Percentiles rank a stretch among this genome's conserved stretches.
These are phyloP conservation scores for Apiotrichum veenhuisii DNA, from an alignment of 1,284 basidiomycete genomes.

Conservation along the genomic window DNA sequence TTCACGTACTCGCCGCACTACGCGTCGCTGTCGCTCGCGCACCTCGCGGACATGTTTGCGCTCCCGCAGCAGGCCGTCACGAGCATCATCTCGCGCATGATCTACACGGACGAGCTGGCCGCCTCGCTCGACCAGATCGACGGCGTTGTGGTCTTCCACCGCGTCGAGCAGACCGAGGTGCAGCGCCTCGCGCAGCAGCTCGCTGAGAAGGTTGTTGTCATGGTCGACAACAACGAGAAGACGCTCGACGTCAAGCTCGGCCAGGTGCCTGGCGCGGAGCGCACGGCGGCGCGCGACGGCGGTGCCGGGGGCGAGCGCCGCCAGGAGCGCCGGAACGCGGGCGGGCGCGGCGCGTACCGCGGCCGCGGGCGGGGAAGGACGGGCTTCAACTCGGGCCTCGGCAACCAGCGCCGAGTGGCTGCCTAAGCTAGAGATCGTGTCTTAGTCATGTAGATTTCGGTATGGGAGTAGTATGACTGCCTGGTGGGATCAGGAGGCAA, in stretches of 20 bases:
- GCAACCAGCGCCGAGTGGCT: constrained; percentile 25
- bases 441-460: constrained; percentile 1
- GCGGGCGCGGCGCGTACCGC: constrained; percentile 29
- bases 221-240: constrained; percentile 98
- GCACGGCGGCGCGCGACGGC: constrained; percentile 53
- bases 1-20: constrained; percentile 98
- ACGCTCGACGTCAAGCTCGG: constrained; percentile 84
- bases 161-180: constrained; percentile 79
- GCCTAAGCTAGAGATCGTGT: constrained; percentile 17
- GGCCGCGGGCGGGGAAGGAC: constrained; percentile 38
- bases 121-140: constrained; percentile 89
- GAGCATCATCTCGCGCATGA: constrained; percentile 96
- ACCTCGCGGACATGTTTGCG: constrained; percentile 84
- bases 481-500: no score
- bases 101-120: constrained; percentile 93
- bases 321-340: constrained; percentile 42
- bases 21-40: constrained; percentile 78
- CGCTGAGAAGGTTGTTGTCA: constrained; percentile 76
- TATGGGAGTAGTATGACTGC: constrained; percentile 4
- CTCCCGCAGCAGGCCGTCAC: constrained; percentile 75
- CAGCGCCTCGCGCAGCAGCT: constrained; percentile 84
- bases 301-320: constrained; percentile 35
- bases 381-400: constrained; percentile 35
- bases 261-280: constrained; percentile 56
- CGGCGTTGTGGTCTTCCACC: constrained; percentile 83